Percentiles rank a stretch among this genome's conserved stretches.
Conservation (phyloP, 2,329 filamentous ascomycete genomes). For the Aureobasidium sp. region DNA sequence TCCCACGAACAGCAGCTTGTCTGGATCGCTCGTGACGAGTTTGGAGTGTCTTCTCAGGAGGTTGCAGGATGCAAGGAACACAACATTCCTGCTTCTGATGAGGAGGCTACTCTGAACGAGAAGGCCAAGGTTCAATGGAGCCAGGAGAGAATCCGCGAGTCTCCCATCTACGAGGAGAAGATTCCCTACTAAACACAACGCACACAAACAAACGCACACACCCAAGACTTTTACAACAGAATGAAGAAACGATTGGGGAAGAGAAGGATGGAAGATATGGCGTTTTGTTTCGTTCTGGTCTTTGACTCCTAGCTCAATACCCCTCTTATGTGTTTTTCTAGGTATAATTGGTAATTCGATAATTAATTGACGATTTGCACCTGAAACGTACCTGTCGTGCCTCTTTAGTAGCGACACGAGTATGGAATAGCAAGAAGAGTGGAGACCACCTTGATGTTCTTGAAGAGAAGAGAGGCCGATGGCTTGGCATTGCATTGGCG, state of each 20-base stretch:
- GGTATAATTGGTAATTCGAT: conserved; percentile 8
- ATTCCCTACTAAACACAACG: conserved; percentile 14
- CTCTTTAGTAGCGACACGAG: too few species aligned
- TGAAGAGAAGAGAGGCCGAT: neutral
- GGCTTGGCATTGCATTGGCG: conserved; percentile 1
- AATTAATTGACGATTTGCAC: neutral
- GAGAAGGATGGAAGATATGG: too few species aligned
- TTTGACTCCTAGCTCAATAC: neutral
- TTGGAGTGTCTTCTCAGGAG: conserved; percentile 39
- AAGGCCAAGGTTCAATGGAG: conserved; percentile 41
- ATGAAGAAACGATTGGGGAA: too few species aligned
- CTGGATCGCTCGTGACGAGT: conserved; percentile 41
- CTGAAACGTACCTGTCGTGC: too few species aligned
- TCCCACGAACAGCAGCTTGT: conserved; percentile 37
- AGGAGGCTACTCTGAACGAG: conserved; percentile 39
- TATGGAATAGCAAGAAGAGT: too few species aligned
- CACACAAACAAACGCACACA: too few species aligned
- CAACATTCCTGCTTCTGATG: conserved; percentile 38
- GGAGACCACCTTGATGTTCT: conserved; percentile 8
- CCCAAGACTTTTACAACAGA: too few species aligned
- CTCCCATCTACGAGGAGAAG: conserved; percentile 36
- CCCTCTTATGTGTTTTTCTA: neutral
- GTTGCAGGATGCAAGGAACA: conserved; percentile 35
- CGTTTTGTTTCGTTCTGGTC: too few species aligned
- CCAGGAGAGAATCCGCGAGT: conserved; percentile 34